phyloP scores from a whole-genome alignment of 2,329 filamentous ascomycete genomes.

The Alternaria sp. region DNA sequence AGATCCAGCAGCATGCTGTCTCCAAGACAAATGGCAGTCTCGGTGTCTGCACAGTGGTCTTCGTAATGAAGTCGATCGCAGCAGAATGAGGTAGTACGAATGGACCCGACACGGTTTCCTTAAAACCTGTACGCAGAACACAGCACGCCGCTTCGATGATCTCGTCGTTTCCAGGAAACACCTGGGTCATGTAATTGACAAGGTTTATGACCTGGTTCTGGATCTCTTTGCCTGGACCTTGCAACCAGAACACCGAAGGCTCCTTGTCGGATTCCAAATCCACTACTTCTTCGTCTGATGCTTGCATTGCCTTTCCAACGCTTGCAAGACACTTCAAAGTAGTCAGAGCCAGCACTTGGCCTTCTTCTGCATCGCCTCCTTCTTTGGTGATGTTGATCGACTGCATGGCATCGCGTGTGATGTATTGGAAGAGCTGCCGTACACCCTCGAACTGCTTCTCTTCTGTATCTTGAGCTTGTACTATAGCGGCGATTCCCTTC shows the following conservation, averaged over 20 bases:
- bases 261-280: slow-evolving; percentile 65
- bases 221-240: slow-evolving; percentile 56
- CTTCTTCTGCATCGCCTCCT: slow-evolving; percentile 47
- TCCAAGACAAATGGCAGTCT: slow-evolving; percentile 72
- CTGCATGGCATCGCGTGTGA: slow-evolving; percentile 66
- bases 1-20: slow-evolving; percentile 71
- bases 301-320: slow-evolving; percentile 76
- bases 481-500: slow-evolving; percentile 75
- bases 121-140: slow-evolving; percentile 76
- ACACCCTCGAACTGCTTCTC: slow-evolving; percentile 62
- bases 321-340: slow-evolving; percentile 72
- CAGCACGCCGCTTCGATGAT: slow-evolving; percentile 74
- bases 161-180: slow-evolving; percentile 68
- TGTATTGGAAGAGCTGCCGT: slow-evolving; percentile 64
- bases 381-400: slow-evolving; percentile 42
- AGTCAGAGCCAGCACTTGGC: slow-evolving; percentile 55
- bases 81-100: slow-evolving; percentile 75
- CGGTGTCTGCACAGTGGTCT: slow-evolving; percentile 65
- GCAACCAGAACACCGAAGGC: slow-evolving; percentile 56
- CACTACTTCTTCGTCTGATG: slow-evolving; percentile 69
- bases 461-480: slow-evolving; percentile 72
- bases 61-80: slow-evolving; percentile 71
- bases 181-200: slow-evolving; percentile 57
- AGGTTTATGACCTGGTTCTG: slow-evolving; percentile 61
- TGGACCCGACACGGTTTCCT: slow-evolving; percentile 74